Evolutionary conservation across 2,329 filamentous ascomycete species (phyloP), one percentile per base, ranked within the genome.

Genomic region (Rhexocercosporidium sp.): DNA sequence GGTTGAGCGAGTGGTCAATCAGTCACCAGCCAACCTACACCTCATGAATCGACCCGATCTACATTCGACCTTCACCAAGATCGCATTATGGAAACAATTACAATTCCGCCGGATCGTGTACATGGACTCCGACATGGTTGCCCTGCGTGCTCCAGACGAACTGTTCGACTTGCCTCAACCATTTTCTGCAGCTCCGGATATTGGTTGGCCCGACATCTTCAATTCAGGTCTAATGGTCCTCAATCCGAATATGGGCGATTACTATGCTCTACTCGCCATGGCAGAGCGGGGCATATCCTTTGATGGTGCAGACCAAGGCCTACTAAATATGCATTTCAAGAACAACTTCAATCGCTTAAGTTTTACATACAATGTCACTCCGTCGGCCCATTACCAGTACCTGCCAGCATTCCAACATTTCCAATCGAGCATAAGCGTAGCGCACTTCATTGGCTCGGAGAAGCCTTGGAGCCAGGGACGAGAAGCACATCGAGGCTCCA

Each of bases 161-260:
- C 88, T 99, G 64, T 96, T 99, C 77, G 85, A 90, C 65, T 78
- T 89, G 27, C 75, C 82, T 4, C 81, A 87, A 57, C 76, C 83
- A 63, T 90, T 90, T 77, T 86, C 88, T 47, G 89, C 96, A 1
- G 94, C 92, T 12, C 94, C 96, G 37, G 96, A 99, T 79, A 94
- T 98, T 75, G 96, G 96, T 73, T 99, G 96, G 96, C 96, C 96
- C 39, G 96, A 99, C 81, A 87, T 94, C 69, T 98, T 98, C 88
- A 99, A 99, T 81, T 94, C 92, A n/a, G 96, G 96, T 75, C 89
- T 99, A 74, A 96, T 99, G 93, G 93, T 94, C 41, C 81, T 99
- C 67, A 90, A 86, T 18, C 96, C 96, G 39, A 91, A 95, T 79
- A 84, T 94, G 86, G 91, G 90, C 66, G 94, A 97, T 72, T 98